These are phyloP conservation scores for Boletus sp. DNA, from an alignment of 1,284 basidiomycete genomes.

Conservation along the genomic window DNA sequence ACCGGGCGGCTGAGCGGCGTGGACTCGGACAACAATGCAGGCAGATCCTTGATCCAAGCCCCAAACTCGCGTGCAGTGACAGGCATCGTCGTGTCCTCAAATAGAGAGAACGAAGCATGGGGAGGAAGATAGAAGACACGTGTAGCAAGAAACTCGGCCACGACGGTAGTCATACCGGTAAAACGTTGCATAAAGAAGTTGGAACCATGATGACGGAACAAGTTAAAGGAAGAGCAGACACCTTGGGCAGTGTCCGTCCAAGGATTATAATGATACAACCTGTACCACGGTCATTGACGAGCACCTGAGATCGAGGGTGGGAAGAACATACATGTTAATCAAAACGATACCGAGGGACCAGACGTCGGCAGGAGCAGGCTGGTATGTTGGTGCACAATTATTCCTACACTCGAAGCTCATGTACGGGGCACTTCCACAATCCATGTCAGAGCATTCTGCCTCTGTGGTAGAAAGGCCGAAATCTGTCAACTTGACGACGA, in stretches of 20 bases:
- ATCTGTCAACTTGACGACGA: constrained; percentile 91
- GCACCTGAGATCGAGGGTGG: neutral
- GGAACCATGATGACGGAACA: constrained; percentile 77
- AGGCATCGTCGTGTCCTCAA: constrained; percentile 41
- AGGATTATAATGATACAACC: constrained; percentile 97
- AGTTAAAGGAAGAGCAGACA: constrained; percentile 78
- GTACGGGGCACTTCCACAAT: constrained; percentile 97
- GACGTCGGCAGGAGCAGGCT: constrained; percentile 92
- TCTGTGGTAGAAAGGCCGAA: constrained; percentile 95
- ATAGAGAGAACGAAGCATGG: constrained; percentile 30
- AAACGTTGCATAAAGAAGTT: constrained; percentile 88
- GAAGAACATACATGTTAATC: constrained; percentile 80
- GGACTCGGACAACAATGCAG: constrained; percentile 52
- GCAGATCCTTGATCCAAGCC: constrained; percentile 79
- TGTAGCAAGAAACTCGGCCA: constrained; percentile 83
- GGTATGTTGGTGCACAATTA: constrained; percentile 90
- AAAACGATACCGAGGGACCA: constrained; percentile 99
- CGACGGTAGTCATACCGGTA: constrained; percentile 84
- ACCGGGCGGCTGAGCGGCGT: constrained; percentile 23
- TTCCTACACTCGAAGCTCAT: constrained; percentile 99
- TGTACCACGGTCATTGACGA: constrained; percentile 29
- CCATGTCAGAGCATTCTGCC: constrained; percentile 88
- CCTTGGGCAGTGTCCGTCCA: constrained; percentile 90
- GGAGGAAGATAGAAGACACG: constrained; percentile 82
- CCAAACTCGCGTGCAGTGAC: constrained; percentile 86